Conservation (phyloP, 176 grass and related monocot species). For the Aegilops tauschii region DNA sequence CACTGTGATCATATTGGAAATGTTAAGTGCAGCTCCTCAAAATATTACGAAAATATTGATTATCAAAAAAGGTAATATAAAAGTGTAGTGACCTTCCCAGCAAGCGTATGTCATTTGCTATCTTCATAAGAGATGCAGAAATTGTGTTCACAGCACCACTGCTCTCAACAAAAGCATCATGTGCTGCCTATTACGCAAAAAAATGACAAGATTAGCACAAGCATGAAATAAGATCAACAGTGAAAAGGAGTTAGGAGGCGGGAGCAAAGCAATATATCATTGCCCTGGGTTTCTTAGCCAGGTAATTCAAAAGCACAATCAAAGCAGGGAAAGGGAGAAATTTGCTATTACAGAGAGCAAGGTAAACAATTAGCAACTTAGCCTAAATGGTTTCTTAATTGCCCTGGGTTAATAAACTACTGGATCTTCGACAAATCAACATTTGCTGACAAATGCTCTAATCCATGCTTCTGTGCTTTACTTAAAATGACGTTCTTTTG, state of each 20-base stretch:
- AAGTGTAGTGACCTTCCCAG: slow-evolving; percentile 67
- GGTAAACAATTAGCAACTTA: not conserved
- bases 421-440: not conserved
- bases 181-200: slow-evolving; percentile 61
- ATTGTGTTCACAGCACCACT: slow-evolving; percentile 91
- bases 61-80: not conserved
- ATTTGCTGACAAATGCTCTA: not conserved
- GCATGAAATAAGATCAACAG: not conserved
- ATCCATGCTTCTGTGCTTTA: not conserved
- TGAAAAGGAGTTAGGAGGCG: not conserved
- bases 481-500: not conserved
- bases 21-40: slow-evolving; percentile 3
- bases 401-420: not conserved
- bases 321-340: not conserved
- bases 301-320: not conserved
- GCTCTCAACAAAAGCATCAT: slow-evolving; percentile 98
- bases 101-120: slow-evolving; percentile 95
- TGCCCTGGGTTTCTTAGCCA: too few species aligned
- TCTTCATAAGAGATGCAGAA: slow-evolving; percentile 96
- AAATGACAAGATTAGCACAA: not conserved
- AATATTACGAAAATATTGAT: not conserved
- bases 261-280: not conserved
- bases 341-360: slow-evolving; percentile 18
- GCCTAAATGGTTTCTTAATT: not conserved
- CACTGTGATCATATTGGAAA: slow-evolving; percentile 49